These are phyloP conservation scores for Purpureocillium lavendulum DNA, from an alignment of 2,329 filamentous ascomycete species.

Conservation along the genomic window DNA sequence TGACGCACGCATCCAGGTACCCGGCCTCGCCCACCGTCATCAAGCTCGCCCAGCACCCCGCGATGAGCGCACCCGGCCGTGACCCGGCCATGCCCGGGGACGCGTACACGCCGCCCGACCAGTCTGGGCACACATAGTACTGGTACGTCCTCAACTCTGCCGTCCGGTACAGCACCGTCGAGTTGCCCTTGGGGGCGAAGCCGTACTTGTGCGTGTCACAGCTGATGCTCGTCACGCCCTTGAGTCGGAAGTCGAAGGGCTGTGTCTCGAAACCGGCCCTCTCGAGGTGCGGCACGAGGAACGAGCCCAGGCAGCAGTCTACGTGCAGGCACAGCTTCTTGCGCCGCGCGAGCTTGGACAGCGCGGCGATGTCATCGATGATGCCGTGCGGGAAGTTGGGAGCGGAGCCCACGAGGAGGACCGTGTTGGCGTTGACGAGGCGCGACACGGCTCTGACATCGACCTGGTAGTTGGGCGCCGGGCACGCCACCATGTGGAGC, in stretches of 20 bases:
- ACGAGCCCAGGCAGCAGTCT: constrained; percentile 94
- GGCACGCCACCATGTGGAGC: constrained; percentile 78
- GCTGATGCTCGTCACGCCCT: constrained; percentile 89
- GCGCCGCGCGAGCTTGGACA: constrained; percentile 74
- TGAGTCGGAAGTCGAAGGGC: constrained; percentile 87
- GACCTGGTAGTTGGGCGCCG: constrained; percentile 78
- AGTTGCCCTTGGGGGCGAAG: constrained; percentile 97
- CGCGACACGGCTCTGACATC: constrained; percentile 69
- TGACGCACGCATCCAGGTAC: constrained; percentile 77
- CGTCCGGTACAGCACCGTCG: constrained; percentile 82
- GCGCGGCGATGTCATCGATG: constrained; percentile 82
- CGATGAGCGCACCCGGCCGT: constrained; percentile 86
- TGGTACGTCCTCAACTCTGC: constrained; percentile 74
- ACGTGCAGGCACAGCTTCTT: constrained; percentile 85
- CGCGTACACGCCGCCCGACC: constrained; percentile 93
- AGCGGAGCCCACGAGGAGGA: constrained; percentile 87
- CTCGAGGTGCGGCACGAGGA: constrained; percentile 85
- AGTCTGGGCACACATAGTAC: constrained; percentile 93
- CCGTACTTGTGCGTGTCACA: constrained; percentile 99
- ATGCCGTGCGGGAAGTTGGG: constrained; percentile 98
- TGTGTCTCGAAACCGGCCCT: constrained; percentile 87
- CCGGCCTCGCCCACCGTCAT: constrained; percentile 83
- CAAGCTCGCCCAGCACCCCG: constrained; percentile 88
- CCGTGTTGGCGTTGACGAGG: constrained; percentile 87
- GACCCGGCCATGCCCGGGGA: constrained; percentile 88